phyloP scores from a whole-genome alignment of 768 basidiomycete species.

The Tulasnella calospora region DNA sequence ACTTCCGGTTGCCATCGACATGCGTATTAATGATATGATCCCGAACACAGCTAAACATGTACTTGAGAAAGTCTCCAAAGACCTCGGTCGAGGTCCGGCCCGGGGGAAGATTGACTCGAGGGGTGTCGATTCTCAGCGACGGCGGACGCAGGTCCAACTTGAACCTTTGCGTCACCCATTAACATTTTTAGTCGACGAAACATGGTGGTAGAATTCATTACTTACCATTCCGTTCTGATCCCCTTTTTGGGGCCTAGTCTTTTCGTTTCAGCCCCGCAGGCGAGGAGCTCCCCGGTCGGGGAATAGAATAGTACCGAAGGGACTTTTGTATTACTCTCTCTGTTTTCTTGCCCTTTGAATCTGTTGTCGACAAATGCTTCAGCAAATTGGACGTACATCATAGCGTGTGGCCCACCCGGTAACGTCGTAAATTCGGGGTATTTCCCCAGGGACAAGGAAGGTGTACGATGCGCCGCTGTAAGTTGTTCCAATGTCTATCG shows the following conservation, averaged over 20 bases:
- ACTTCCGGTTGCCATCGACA: background rate
- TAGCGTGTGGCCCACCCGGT: background rate
- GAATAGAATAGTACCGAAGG: slow-evolving; percentile 9
- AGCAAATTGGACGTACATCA: too few relatives aligned
- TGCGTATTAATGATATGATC: background rate
- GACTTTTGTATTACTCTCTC: background rate
- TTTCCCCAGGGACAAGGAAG: background rate
- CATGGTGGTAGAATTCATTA: background rate
- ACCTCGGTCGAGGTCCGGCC: background rate
- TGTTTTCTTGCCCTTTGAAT: slow-evolving; percentile 14
- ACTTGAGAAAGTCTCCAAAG: slow-evolving; percentile 9
- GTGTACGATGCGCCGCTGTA: slow-evolving; percentile 5
- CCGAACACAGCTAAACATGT: background rate
- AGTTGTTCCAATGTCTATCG: background rate
- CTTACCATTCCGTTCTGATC: background rate
- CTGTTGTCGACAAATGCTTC: background rate
- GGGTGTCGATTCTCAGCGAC: background rate
- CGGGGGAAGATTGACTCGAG: background rate
- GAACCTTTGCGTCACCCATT: background rate
- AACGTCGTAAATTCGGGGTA: background rate
- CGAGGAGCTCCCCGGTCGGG: background rate
- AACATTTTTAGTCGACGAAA: too few relatives aligned
- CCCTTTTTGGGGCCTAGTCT: background rate
- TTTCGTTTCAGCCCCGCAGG: background rate
- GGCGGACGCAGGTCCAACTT: background rate